Evolutionary conservation across 345 rosid genomes (phyloP), one percentile per base, ranked within the genome.

Genomic region (Mangifera indica): DNA sequence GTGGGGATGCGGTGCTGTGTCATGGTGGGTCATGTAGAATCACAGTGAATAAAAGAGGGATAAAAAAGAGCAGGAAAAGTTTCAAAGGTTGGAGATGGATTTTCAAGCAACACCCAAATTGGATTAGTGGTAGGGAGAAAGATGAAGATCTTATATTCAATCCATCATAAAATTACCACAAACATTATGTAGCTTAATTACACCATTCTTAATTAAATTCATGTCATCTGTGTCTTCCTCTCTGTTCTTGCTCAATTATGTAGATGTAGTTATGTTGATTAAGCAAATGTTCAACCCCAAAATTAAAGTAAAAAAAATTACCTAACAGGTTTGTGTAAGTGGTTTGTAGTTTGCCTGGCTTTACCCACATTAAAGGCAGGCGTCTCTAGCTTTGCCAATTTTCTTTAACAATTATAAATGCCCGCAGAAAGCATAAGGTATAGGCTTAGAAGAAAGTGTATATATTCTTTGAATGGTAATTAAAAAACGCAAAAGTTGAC

Each of bases 21-120:
- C 72, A 79, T 74, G 87, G 88, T 8, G 86, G 91, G 1, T 90
- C 92, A 7, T 87, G 92, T 69, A 82, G 97, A 80, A 77, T 88
- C 29, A 79, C 87, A 34, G 82, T 82, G 70, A 84, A 76, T 69
- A 98, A 89, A 57, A 72, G 88, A 55, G 91, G 89, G 67, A 85
- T 85, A 53, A 87, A 85, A 74, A 89, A 87, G 84, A 89, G 86
- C 87, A 76, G 91, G 63, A 91, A 71, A 61, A 95, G 96, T 78
- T 92, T 95, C 84, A 92, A 83, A 78, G 96, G 99, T 7, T 92
- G 98, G 98, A 83, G 86, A 53, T 92, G 99, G 99, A 87, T 92
- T 21, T 92, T 95, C 85, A 80, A 88, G 80, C 87, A 87, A 63
- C 88, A 78, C 71, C 85, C 81, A 52, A 77, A 51, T 73, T 77